Conservation (phyloP, 192 early-diverging fungal species). For the Gryganskiella cystojenkinii region DNA sequence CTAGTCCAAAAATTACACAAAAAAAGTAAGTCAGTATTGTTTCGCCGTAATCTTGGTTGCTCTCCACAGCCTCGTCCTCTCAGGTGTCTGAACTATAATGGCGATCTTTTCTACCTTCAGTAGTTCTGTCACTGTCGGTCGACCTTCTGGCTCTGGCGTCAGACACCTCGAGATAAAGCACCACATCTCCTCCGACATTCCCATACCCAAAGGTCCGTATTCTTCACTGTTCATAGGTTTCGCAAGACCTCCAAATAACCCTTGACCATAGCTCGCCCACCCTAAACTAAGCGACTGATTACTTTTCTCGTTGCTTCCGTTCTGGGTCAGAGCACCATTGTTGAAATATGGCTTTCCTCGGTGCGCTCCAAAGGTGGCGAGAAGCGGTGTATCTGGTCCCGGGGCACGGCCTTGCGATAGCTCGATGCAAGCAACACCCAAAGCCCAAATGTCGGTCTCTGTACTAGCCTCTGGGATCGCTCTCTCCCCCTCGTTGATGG, state of each 20-base stretch:
- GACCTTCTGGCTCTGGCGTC: conserved; percentile 31
- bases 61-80: too few species aligned
- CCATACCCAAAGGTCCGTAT: conserved; percentile 20
- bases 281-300: not conserved
- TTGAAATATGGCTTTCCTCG: not conserved
- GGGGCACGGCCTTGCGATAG: conserved; percentile 40
- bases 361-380: conserved; percentile 27
- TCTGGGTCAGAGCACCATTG: not conserved
- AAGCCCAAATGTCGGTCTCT: conserved; percentile 32
- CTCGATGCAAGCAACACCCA: conserved; percentile 47
- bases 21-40: not conserved
- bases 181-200: conserved; percentile 47
- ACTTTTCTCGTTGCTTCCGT: not conserved
- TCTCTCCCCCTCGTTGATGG: too few species aligned
- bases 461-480: conserved; percentile 30
- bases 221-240: not conserved
- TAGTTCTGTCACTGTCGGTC: conserved; percentile 33
- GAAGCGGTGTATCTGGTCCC: conserved; percentile 32
- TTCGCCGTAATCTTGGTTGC: too few species aligned
- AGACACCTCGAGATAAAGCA: conserved; percentile 35
- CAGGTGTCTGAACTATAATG: not conserved
- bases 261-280: not conserved
- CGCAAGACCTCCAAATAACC: too few species aligned
- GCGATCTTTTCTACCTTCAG: conserved; percentile 7
- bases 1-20: conserved; percentile 4